Evolutionary conservation across 371 early-diverging fungal species (phyloP).

Genomic region (Batkoa obscura): DNA sequence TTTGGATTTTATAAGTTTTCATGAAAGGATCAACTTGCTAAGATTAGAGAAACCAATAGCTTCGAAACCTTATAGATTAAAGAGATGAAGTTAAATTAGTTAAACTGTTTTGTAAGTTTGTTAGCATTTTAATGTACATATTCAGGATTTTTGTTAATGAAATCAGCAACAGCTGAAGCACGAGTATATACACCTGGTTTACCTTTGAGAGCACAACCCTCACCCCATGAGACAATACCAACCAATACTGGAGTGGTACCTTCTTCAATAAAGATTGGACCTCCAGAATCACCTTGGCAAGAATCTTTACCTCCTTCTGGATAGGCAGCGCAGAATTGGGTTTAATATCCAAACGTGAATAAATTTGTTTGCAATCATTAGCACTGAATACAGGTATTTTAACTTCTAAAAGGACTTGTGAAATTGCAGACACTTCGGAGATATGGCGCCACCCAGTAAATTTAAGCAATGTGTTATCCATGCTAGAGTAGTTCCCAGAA

Average conservation of each 20-base stretch:
- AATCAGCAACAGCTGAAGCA: no score
- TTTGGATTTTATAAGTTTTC: no score
- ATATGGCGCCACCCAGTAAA: not conserved
- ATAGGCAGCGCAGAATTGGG: not conserved
- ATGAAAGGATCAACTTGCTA: no score
- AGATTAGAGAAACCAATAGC: no score
- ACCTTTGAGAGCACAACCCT: not conserved
- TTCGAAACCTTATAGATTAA: no score
- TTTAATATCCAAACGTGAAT: not conserved
- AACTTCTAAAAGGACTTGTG: not conserved
- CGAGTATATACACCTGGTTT: not conserved
- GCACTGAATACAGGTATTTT: not conserved
- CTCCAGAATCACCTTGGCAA: slow-evolving; percentile 1
- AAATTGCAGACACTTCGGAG: not conserved
- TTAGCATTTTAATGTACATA: no score
- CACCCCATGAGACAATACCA: not conserved
- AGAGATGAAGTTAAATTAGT: no score
- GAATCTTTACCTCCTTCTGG: slow-evolving; percentile 1
- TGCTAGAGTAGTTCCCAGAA: not conserved
- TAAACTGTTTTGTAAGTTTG: no score
- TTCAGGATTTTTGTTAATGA: no score
- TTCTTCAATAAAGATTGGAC: not conserved
- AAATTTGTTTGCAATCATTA: not conserved
- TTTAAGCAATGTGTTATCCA: not conserved
- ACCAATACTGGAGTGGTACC: not conserved